Base-by-base conservation (phyloP, 345 rosid genomes). In the Iberis pinnata region DNA sequence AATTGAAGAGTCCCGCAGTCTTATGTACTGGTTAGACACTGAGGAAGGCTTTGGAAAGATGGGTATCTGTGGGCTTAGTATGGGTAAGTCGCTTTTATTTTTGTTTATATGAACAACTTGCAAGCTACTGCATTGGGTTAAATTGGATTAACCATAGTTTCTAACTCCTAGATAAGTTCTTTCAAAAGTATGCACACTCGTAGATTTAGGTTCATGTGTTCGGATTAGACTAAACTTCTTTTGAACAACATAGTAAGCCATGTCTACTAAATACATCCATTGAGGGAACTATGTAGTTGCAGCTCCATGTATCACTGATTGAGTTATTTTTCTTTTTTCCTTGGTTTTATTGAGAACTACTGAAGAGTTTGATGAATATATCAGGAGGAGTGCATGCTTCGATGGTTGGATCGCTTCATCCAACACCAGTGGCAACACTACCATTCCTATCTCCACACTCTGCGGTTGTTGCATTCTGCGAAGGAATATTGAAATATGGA, bases 401-500 rank as follows among this genome's bases (percentile, higher is more conserved):
- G 53, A 88, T 92, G 99, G 90, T 85, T 49, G 99, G 99, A 75
- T 85, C 99, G 45, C 84, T 88, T 69, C 88, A 92, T 76, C 99
- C 99, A 38, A 80, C 90, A 63, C 90, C 99, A 8, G 63, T 92
- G 66, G 97, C 99, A 57, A 92, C 89, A 56, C 80, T 92, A 55
- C 99, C 97, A 56, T 92, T 92, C 73, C 80, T 92, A 29, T 92
- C 99, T 46, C 97, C 99, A 2, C 99, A 92, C 63, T 88, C 95
- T 56, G 99, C 99, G 7, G 95, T 79, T 67, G 98, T 92, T 77
- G 99, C 99, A 37, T 92, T 92, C 78, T 88, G 97, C 55, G 99
- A 92, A 70, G 99, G 99, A 27, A 85, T 92, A 71, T 59, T 92
- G 58, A 73, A 80, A 78, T 73, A 88, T 67, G 99, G 88, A 59